Conservation (phyloP, 148 eudicot genomes). For the Talinum fruticosum region DNA sequence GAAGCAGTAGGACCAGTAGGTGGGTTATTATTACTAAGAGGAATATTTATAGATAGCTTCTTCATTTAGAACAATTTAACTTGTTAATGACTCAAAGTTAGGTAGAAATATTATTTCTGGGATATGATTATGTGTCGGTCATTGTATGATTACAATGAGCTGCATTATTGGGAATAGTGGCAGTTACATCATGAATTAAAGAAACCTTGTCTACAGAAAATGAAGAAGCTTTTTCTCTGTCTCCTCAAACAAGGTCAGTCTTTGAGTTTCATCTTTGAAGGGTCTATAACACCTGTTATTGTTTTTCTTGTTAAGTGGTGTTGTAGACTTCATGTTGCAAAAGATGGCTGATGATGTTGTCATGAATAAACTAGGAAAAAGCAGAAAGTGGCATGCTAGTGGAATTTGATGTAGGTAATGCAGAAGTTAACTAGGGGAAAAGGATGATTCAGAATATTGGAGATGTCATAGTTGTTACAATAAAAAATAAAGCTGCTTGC, state of each 20-base stretch:
- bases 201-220: not conserved
- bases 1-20: not conserved
- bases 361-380: not conserved
- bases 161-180: not conserved
- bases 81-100: not conserved
- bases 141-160: not conserved
- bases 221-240: not conserved
- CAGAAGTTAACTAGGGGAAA: not conserved
- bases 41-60: not conserved
- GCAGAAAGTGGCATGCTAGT: not conserved
- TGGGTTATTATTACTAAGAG: not conserved
- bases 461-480: not conserved
- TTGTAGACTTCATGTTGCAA: not conserved
- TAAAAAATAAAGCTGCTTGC: not conserved
- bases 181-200: not conserved
- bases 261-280: not conserved
- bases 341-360: not conserved
- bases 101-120: not conserved
- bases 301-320: not conserved
- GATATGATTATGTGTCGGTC: not conserved
- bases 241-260: not conserved
- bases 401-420: not conserved
- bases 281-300: not conserved
- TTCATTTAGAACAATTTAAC: not conserved
- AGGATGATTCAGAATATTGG: not conserved